Conservation (phyloP, 2,329 filamentous ascomycete genomes). For the Pezicula neosporulosa region DNA sequence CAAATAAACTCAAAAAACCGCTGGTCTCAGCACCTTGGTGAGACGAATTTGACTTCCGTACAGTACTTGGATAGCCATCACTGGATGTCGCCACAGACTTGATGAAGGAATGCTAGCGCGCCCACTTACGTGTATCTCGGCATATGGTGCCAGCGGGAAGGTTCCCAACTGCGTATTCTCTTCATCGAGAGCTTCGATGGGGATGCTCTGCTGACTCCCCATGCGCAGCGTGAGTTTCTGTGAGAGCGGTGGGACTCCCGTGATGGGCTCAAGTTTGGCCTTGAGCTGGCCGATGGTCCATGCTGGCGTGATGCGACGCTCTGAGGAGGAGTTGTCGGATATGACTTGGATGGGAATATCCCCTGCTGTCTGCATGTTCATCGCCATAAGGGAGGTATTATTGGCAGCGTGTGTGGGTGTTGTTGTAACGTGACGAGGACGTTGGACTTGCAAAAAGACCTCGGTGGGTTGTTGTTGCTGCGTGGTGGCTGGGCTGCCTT, state of each 20-base stretch:
- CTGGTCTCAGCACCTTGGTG: constrained; percentile 2
- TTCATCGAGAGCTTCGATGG: constrained; percentile 70
- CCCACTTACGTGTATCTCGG: constrained; percentile 73
- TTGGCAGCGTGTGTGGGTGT: too few relatives aligned
- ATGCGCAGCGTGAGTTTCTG: constrained; percentile 75
- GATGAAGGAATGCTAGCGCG: not conserved
- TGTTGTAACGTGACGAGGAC: too few relatives aligned
- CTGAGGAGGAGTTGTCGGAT: constrained; percentile 75
- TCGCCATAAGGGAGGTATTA: not conserved
- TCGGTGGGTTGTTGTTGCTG: too few relatives aligned
- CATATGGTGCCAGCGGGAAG: constrained; percentile 70
- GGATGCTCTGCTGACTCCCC: constrained; percentile 54
- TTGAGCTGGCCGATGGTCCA: constrained; percentile 88
- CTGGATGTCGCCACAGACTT: not conserved
- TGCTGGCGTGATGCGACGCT: constrained; percentile 86
- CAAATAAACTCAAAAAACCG: too few relatives aligned
- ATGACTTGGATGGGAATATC: constrained; percentile 74
- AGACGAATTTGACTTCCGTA: constrained; percentile 19
- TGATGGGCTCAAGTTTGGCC: constrained; percentile 85
- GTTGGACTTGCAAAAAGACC: too few relatives aligned
- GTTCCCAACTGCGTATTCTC: constrained; percentile 60
- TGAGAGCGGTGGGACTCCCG: constrained; percentile 77
- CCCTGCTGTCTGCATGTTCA: constrained; percentile 46
- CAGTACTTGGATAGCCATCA: not conserved
- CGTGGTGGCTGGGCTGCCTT: too few relatives aligned